Percentiles rank a stretch among this genome's conserved stretches.
Conservation (phyloP, 1,284 basidiomycete genomes). For the Takashimella tepidaria region DNA sequence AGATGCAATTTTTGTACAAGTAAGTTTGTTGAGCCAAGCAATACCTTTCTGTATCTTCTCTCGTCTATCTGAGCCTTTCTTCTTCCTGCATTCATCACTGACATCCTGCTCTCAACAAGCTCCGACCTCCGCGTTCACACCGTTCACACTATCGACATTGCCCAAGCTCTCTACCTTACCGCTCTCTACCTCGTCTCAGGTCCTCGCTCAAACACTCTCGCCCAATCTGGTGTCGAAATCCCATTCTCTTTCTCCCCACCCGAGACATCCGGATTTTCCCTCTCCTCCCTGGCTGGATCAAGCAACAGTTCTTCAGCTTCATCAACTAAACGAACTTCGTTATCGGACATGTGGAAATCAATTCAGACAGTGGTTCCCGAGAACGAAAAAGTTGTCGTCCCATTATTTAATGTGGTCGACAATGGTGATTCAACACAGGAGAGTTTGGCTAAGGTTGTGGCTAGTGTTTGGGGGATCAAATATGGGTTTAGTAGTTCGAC, state of each 20-base stretch:
- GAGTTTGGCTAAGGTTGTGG: conserved; percentile 65
- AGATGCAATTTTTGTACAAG: conserved; percentile 76
- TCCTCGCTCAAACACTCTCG: conserved; percentile 15
- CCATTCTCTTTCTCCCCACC: conserved; percentile 49
- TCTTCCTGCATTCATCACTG: neutral
- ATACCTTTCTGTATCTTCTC: neutral
- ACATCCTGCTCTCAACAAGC: conserved; percentile 17
- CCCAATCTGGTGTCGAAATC: conserved; percentile 62
- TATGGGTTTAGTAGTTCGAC: conserved; percentile 77
- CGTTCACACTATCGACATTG: conserved; percentile 71
- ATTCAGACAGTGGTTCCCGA: conserved; percentile 50
- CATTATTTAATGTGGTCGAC: conserved; percentile 80
- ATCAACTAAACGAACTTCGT: conserved; percentile 18
- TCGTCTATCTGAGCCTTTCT: neutral
- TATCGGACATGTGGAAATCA: conserved; percentile 36
- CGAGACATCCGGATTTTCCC: conserved; percentile 7
- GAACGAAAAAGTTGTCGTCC: conserved; percentile 59
- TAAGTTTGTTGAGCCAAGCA: conserved; percentile 9
- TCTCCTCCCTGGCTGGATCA: too few relatives aligned
- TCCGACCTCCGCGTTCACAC: conserved; percentile 75
- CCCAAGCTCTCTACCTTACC: conserved; percentile 66
- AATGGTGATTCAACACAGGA: conserved; percentile 71
- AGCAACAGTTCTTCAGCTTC: conserved; percentile 9
- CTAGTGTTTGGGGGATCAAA: conserved; percentile 72
- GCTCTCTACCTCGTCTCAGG: conserved; percentile 29